Evolutionary conservation across 2,329 filamentous ascomycete species (phyloP).

Genomic region (Stemphylium lycopersici): DNA sequence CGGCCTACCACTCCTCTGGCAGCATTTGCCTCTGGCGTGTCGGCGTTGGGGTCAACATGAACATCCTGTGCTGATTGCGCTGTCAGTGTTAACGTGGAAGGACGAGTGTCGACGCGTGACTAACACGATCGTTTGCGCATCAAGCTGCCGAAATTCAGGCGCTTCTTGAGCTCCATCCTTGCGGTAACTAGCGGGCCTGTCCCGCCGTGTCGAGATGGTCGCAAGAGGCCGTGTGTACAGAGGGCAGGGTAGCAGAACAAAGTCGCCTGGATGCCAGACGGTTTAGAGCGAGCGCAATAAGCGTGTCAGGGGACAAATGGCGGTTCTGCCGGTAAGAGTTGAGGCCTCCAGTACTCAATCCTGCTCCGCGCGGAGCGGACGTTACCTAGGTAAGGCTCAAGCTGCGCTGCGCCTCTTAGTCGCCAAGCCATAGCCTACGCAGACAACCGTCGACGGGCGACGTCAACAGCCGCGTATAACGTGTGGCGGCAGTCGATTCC

Average conservation of each 20-base stretch:
- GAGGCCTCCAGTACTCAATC: constrained; percentile 10
- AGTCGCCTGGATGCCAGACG: not conserved
- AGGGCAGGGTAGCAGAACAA: not conserved
- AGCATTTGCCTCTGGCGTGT: constrained; percentile 71
- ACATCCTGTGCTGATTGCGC: constrained; percentile 35
- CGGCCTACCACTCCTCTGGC: constrained; percentile 68
- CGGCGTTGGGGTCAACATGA: constrained; percentile 47
- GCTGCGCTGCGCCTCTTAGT: constrained; percentile 23
- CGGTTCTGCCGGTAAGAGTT: not conserved
- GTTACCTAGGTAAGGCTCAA: constrained; percentile 5
- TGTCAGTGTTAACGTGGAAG: constrained; percentile 19
- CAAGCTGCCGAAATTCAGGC: constrained; percentile 44
- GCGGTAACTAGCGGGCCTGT: constrained; percentile 7
- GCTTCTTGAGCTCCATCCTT: constrained; percentile 50
- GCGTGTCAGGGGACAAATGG: not conserved
- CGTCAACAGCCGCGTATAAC: constrained; percentile 35
- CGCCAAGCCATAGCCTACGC: constrained; percentile 25
- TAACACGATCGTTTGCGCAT: constrained; percentile 42
- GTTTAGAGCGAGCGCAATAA: not conserved
- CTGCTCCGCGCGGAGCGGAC: constrained; percentile 3
- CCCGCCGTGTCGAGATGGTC: not conserved
- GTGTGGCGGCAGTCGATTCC: constrained; percentile 1
- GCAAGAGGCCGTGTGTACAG: not conserved
- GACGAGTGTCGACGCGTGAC: constrained; percentile 5
- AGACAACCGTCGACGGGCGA: constrained; percentile 11